Conservation (phyloP, 257 asterid genomes). For the Craterostigma plantagineum region DNA sequence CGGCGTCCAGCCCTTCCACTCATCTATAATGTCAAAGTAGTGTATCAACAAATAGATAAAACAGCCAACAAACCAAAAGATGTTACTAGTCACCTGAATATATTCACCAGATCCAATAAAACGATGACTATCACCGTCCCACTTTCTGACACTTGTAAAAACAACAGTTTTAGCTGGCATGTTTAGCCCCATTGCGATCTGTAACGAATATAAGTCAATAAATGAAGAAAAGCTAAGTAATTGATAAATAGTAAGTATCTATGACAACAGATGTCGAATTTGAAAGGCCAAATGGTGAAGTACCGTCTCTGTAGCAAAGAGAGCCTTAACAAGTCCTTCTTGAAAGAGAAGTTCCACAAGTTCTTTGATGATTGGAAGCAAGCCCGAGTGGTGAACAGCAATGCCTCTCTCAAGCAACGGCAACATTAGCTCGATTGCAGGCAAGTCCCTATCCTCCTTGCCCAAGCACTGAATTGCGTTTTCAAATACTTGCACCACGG, state of each 20-base stretch:
- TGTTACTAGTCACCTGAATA: slow-evolving; percentile 60
- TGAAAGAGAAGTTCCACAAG: slow-evolving; percentile 95
- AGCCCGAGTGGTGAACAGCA: slow-evolving; percentile 98
- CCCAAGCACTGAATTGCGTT: slow-evolving; percentile 69
- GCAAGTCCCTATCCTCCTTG: slow-evolving; percentile 87
- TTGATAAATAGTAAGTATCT: neutral
- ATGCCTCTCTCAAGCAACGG: slow-evolving; percentile 94
- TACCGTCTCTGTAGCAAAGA: slow-evolving; percentile 98
- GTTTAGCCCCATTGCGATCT: slow-evolving; percentile 98
- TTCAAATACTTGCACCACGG: slow-evolving; percentile 73
- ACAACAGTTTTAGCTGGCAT: slow-evolving; percentile 99
- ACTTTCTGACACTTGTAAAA: slow-evolving; percentile 79
- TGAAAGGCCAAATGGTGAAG: slow-evolving; percentile 5
- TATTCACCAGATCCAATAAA: slow-evolving; percentile 94
- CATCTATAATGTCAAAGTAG: slow-evolving; percentile 39
- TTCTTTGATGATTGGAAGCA: slow-evolving; percentile 92
- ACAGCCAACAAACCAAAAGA: slow-evolving; percentile 2
- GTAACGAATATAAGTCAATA: slow-evolving; percentile 11
- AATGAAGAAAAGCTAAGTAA: neutral
- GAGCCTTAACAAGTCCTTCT: slow-evolving; percentile 97
- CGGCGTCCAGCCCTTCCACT: slow-evolving; percentile 99
- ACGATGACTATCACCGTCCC: slow-evolving; percentile 99
- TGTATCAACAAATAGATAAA: slow-evolving; percentile 8
- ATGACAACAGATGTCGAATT: neutral
- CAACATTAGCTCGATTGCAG: slow-evolving; percentile 90